Conservation (phyloP, 2,329 filamentous ascomycete species). For the Colletotrichum liaoningense region DNA sequence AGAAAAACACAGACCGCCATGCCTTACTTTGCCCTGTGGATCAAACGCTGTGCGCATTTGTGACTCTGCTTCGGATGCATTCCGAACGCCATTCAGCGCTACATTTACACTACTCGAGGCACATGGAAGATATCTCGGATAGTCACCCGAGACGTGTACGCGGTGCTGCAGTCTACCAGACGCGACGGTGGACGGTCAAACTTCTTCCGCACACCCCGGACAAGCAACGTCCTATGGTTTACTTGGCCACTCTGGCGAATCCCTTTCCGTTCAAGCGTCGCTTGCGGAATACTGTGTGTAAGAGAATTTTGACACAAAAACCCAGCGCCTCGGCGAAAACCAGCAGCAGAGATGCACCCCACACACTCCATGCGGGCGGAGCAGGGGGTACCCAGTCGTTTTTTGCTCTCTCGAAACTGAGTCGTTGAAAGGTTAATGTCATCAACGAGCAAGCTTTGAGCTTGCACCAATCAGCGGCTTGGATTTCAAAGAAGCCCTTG, state of each 20-base stretch:
- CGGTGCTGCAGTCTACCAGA: background rate
- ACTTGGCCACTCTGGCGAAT: background rate
- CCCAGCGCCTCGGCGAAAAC: slow-evolving; percentile 31
- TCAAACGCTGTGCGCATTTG: background rate
- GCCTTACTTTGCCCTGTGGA: background rate
- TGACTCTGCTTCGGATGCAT: background rate
- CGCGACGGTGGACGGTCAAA: background rate
- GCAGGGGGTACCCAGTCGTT: slow-evolving; percentile 30
- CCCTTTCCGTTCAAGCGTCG: slow-evolving; percentile 1
- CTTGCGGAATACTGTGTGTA: slow-evolving; percentile 31
- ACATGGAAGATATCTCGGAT: background rate
- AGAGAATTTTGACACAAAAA: slow-evolving; percentile 32
- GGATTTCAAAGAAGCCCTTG: slow-evolving; percentile 38
- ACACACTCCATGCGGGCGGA: slow-evolving; percentile 31
- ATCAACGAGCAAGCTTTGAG: slow-evolving; percentile 34
- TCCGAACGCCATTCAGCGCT: background rate
- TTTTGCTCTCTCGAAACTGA: slow-evolving; percentile 34
- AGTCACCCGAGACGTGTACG: background rate
- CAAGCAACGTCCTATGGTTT: background rate
- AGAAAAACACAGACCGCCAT: slow-evolving; percentile 14
- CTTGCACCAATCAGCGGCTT: slow-evolving; percentile 35
- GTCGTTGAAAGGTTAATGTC: slow-evolving; percentile 37
- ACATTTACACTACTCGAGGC: no score
- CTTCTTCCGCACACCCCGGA: background rate
- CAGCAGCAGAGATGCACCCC: slow-evolving; percentile 33